Base-by-base conservation (phyloP, 2,329 filamentous ascomycete species). In the Pseudocercospora eumusae region DNA sequence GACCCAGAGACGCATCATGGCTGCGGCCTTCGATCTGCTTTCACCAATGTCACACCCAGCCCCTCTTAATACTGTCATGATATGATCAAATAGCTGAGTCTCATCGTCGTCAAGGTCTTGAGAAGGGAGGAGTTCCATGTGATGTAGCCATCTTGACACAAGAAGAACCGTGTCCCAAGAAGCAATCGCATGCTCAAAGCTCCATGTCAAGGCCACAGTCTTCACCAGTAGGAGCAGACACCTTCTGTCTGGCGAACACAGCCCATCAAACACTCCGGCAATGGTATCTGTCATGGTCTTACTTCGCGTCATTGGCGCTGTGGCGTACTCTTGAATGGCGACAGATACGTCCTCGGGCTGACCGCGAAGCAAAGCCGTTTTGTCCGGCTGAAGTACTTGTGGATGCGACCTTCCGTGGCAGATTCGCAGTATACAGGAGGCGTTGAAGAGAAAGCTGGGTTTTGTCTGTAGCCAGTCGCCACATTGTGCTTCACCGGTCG, bases 371-470 rank as follows among this genome's bases (percentile, higher is more conserved):
- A 56, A 11, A n/a, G 31, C 20, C 9, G 36, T 42, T 11, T 36
- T 33, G n/a, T 56, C 54, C 4, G 23, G 31, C 15, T 27, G 23
- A 27, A n/a, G 36, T 42, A 56, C 11, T 4, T 20, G 31, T 11
- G 36, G 11, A 18, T 25, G 54, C 21, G 36, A 45, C 21, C 54
- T 40, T n/a, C n/a, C 18, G 9, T 44, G 42, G 27, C 54, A 45
- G 1, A 56, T 31, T 33, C 52, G 25, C 31, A 55, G 31, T 23
- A 56, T 44, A 11, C n/a, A 27, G 13, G 31, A 27, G 11, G 54
- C 54, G 21, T 56, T 56, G 36, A 56, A 56, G 8, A 56, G 54
- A 27, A 56, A 56, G 31, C 54, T 21, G 9, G 36, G 54, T 18
- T 7, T 56, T 9, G 10, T 15, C 9, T 55, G 15, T n/a, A 55